These are phyloP conservation scores for Gremmenia infestans DNA, from an alignment of 2,329 filamentous ascomycete species.

Conservation along the genomic window DNA sequence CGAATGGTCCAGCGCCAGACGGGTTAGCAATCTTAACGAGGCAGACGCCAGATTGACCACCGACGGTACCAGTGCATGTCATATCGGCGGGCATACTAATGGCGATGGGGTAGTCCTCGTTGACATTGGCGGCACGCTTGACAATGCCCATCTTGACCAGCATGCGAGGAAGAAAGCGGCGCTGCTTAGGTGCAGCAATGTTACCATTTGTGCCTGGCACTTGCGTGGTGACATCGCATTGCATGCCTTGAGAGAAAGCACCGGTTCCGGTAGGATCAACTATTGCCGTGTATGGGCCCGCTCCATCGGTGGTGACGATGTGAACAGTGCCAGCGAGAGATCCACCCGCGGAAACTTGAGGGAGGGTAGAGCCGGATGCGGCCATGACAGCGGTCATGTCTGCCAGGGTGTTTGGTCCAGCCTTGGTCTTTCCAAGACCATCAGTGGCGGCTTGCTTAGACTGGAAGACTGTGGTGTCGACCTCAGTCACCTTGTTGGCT, in stretches of 20 bases:
- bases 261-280: slow-evolving; percentile 58
- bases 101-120: slow-evolving; percentile 40
- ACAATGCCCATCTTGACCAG: slow-evolving; percentile 26
- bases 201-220: slow-evolving; percentile 42
- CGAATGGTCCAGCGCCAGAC: slow-evolving; percentile 57
- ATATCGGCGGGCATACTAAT: slow-evolving; percentile 41
- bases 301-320: slow-evolving; percentile 63
- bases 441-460: slow-evolving; percentile 49
- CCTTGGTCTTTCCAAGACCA: slow-evolving; percentile 55
- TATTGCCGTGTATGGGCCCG: slow-evolving; percentile 52
- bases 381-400: slow-evolving; percentile 54
- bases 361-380: slow-evolving; percentile 50
- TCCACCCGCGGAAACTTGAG: slow-evolving; percentile 55
- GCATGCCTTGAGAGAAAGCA: slow-evolving; percentile 39
- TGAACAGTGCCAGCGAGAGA: slow-evolving; percentile 57
- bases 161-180: slow-evolving; percentile 20
- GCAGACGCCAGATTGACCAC: slow-evolving; percentile 55
- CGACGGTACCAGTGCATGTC: slow-evolving; percentile 55
- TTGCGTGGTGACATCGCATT: slow-evolving; percentile 50
- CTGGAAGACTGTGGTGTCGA: slow-evolving; percentile 43
- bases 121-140: slow-evolving; percentile 31
- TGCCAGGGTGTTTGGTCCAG: slow-evolving; percentile 49
- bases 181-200: slow-evolving; percentile 27
- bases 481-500: slow-evolving; percentile 38
- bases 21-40: slow-evolving; percentile 59